phyloP scores from a whole-genome alignment of 495 filamentous ascomycete species.

The Xylaria nigripes region DNA sequence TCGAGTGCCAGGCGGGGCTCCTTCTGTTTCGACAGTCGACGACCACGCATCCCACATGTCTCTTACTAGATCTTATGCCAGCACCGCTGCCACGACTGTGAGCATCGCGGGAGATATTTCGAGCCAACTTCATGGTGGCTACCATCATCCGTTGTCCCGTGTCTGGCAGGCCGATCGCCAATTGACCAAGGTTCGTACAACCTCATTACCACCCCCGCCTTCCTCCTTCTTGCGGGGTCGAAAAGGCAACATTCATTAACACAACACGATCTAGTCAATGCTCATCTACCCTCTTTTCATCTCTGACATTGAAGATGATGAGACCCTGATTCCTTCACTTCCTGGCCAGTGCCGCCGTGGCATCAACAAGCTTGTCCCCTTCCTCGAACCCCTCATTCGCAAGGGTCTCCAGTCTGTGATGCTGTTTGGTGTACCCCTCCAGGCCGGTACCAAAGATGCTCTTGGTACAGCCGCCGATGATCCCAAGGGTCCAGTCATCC shows the following conservation, averaged over 20 bases:
- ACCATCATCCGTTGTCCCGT: constrained; percentile 81
- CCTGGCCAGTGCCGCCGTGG: constrained; percentile 83
- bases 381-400: constrained; percentile 73
- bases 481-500: constrained; percentile 83
- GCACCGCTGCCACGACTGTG: constrained; percentile 86
- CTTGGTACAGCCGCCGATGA: constrained; percentile 92
- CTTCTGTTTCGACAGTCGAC: constrained; percentile 45
- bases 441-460: constrained; percentile 72
- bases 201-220: background rate
- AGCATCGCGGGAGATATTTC: constrained; percentile 89
- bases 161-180: constrained; percentile 95
- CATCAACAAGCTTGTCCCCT: constrained; percentile 74
- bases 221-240: background rate
- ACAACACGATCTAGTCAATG: constrained; percentile 62
- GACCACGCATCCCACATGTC: constrained; percentile 60
- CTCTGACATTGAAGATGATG: constrained; percentile 87
- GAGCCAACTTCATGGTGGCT: constrained; percentile 91
- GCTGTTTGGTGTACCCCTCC: constrained; percentile 86
- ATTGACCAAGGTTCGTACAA: constrained; percentile 72
- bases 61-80: constrained; percentile 67
- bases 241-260: background rate
- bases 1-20: constrained; percentile 21
- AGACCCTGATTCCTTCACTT: constrained; percentile 79
- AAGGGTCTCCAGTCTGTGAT: constrained; percentile 90
- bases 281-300: constrained; percentile 96